A percentile compares a stretch with the other conserved stretches of the same genome.
phyloP scores from a whole-genome alignment of 2,329 filamentous ascomycete species.

The Pseudocercospora pini-densiflorae region DNA sequence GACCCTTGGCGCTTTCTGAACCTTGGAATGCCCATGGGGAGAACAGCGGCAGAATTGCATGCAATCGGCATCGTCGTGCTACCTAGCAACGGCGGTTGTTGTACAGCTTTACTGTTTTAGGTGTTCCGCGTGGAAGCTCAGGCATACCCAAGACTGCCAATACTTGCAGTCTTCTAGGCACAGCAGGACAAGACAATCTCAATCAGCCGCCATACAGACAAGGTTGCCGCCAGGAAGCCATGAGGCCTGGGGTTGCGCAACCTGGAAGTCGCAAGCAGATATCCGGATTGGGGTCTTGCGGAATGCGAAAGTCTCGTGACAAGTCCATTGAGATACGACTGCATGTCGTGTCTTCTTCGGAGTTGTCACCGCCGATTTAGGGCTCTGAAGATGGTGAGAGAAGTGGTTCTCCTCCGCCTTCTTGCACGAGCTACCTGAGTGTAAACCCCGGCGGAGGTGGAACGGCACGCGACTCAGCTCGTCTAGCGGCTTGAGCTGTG shows the following conservation, averaged over 20 bases:
- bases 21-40: background rate
- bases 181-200: background rate
- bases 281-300: background rate
- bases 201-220: slow-evolving; percentile 5
- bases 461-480: background rate
- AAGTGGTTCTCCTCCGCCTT: background rate
- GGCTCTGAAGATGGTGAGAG: background rate
- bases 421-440: background rate
- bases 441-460: background rate
- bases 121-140: background rate
- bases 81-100: background rate
- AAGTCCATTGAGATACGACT: background rate
- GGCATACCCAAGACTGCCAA: slow-evolving; percentile 7
- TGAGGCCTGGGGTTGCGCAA: too few relatives aligned
- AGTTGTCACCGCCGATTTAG: background rate
- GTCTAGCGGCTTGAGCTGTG: slow-evolving; percentile 14
- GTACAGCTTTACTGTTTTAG: slow-evolving; percentile 9
- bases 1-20: background rate
- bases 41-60: slow-evolving; percentile 6
- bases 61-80: slow-evolving; percentile 6
- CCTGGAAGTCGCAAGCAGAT: too few relatives aligned
- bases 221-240: slow-evolving; percentile 9
- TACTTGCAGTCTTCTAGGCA: background rate
- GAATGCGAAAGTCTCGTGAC: background rate
- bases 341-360: background rate